These are phyloP conservation scores for Rhizopus sp. DNA, from an alignment of 371 early-diverging fungal genomes.

Conservation along the genomic window DNA sequence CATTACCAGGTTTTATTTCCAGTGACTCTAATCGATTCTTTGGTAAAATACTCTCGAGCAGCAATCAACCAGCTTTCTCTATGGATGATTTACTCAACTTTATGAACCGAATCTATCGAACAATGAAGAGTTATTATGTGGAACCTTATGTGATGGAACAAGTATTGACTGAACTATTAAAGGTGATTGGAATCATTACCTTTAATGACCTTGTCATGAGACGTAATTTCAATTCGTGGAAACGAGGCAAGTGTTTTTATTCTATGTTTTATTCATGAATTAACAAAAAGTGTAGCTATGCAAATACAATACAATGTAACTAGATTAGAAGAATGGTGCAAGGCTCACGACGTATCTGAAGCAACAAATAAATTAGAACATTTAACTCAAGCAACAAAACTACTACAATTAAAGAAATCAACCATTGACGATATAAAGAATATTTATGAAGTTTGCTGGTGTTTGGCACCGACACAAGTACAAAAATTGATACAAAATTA, in stretches of 20 bases:
- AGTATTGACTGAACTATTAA: constrained; percentile 87
- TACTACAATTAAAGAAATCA: constrained; percentile 92
- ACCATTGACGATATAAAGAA: constrained; percentile 90
- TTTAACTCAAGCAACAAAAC: constrained; percentile 92
- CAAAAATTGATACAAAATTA: constrained; percentile 91
- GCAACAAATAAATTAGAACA: constrained; percentile 89
- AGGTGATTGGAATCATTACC: constrained; percentile 87
- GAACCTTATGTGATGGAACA: constrained; percentile 79
- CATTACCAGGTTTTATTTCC: constrained; percentile 87
- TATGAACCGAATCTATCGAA: constrained; percentile 87
- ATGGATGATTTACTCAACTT: constrained; percentile 94
- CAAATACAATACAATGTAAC: constrained; percentile 98
- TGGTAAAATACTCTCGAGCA: constrained; percentile 73
- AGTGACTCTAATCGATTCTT: constrained; percentile 88
- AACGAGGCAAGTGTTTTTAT: constrained; percentile 57
- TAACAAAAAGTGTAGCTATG: constrained; percentile 54
- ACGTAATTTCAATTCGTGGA: constrained; percentile 87
- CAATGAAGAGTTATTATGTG: constrained; percentile 94
- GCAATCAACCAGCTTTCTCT: constrained; percentile 73
- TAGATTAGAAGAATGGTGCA: constrained; percentile 97
- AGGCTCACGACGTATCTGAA: constrained; percentile 87
- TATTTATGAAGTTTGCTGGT: constrained; percentile 95
- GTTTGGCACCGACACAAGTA: constrained; percentile 92
- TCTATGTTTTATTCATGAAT: not conserved
- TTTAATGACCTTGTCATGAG: constrained; percentile 96